Conservation (phyloP, 257 asterid species). For the Solanum stenotomum region DNA sequence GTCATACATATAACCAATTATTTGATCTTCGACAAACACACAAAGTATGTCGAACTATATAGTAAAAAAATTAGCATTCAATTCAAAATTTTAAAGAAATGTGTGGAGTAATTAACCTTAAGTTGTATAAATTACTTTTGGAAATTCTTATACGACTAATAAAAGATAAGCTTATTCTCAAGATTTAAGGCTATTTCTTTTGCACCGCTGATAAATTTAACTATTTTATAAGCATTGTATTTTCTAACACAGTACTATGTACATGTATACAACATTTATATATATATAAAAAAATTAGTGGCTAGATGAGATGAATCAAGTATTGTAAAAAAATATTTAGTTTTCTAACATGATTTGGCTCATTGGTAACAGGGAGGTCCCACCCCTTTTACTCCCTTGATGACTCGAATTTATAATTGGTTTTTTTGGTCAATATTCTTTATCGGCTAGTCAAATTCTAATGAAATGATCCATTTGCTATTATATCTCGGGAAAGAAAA, state of each 20-base stretch:
- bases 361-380: neutral
- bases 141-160: neutral
- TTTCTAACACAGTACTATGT: no score
- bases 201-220: neutral
- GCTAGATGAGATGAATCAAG: neutral
- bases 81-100: neutral
- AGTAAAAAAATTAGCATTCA: neutral
- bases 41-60: neutral
- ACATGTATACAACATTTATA: neutral
- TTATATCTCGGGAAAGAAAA: neutral
- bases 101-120: neutral
- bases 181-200: neutral
- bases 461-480: neutral
- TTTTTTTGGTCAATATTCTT: neutral
- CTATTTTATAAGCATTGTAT: neutral
- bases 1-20: neutral
- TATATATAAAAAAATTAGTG: no score
- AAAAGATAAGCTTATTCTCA: neutral
- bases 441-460: neutral
- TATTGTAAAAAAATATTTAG: neutral
- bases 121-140: neutral
- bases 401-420: no score
- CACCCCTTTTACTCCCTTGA: no score
- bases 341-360: neutral
- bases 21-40: neutral